Evolutionary conservation across 108 stramenopile species (phyloP).

Genomic region (Craspedostauros australis): DNA sequence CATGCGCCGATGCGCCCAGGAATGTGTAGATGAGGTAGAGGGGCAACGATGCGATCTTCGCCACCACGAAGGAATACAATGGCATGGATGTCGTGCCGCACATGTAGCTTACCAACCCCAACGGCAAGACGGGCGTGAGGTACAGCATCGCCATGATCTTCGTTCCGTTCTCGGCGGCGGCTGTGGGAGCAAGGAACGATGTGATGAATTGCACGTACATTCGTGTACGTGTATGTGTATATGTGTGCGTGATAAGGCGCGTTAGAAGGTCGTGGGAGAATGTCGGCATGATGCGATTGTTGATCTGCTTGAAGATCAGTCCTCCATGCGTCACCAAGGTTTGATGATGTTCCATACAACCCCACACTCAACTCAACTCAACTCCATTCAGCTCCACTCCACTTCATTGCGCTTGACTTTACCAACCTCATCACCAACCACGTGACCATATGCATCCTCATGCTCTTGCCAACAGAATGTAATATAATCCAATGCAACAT

Average conservation of each 20-base stretch:
- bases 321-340: background rate
- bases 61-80: slow-evolving; percentile 48
- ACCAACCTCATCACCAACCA: too few species aligned
- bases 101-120: slow-evolving; percentile 77
- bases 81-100: slow-evolving; percentile 78
- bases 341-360: background rate
- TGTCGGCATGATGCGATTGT: too few species aligned
- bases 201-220: background rate
- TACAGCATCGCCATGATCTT: slow-evolving; percentile 82
- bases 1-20: slow-evolving; percentile 70
- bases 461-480: too few species aligned
- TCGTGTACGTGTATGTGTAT: background rate
- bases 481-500: too few species aligned
- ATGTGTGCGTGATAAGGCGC: background rate
- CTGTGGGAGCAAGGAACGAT: slow-evolving; percentile 16
- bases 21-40: slow-evolving; percentile 71
- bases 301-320: background rate
- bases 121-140: slow-evolving; percentile 67
- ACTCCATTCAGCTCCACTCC: too few species aligned
- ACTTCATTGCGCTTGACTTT: too few species aligned
- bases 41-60: slow-evolving; percentile 72
- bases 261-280: too few species aligned
- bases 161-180: slow-evolving; percentile 67
- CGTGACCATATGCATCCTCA: background rate
- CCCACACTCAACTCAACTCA: too few species aligned